phyloP scores from a whole-genome alignment of 1,284 basidiomycete genomes.

The Tranzscheliella williamsii region DNA sequence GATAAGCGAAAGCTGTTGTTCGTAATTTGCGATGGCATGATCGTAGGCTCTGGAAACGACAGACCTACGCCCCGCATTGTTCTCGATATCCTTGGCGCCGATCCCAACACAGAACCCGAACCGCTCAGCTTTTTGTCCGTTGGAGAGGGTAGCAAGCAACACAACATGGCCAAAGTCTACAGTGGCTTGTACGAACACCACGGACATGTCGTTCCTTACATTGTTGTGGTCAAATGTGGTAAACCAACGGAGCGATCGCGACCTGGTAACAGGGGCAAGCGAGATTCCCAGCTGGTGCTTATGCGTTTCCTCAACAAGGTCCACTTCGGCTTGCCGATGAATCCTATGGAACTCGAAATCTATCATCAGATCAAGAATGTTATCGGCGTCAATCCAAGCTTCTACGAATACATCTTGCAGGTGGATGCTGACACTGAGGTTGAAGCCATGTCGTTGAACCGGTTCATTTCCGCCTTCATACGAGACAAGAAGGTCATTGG shows the following conservation, averaged over 20 bases:
- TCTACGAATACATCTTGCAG: slow-evolving; percentile 96
- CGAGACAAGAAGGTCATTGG: slow-evolving; percentile 91
- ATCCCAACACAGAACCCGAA: slow-evolving; percentile 89
- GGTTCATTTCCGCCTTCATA: slow-evolving; percentile 79
- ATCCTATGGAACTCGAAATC: slow-evolving; percentile 92
- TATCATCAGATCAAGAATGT: slow-evolving; percentile 99
- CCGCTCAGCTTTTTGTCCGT: slow-evolving; percentile 90
- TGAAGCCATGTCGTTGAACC: slow-evolving; percentile 80
- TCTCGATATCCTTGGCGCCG: slow-evolving; percentile 91
- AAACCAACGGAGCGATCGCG: slow-evolving; percentile 90
- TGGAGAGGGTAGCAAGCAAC: slow-evolving; percentile 91
- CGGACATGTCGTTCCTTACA: slow-evolving; percentile 93
- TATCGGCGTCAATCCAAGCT: slow-evolving; percentile 95
- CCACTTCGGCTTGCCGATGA: slow-evolving; percentile 96
- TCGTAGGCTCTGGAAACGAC: slow-evolving; percentile 88
- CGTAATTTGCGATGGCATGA: slow-evolving; percentile 97
- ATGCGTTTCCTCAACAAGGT: slow-evolving; percentile 99
- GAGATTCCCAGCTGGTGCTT: slow-evolving; percentile 89
- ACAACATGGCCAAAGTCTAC: slow-evolving; percentile 98
- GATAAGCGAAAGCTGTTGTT: slow-evolving; percentile 95
- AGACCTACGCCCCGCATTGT: slow-evolving; percentile 72
- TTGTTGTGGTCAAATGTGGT: slow-evolving; percentile 95
- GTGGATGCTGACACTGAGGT: slow-evolving; percentile 94
- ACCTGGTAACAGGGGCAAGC: slow-evolving; percentile 75
- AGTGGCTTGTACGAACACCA: slow-evolving; percentile 91